Evolutionary conservation across 1,284 basidiomycete species (phyloP).

Genomic region (Marasmius fiardii): DNA sequence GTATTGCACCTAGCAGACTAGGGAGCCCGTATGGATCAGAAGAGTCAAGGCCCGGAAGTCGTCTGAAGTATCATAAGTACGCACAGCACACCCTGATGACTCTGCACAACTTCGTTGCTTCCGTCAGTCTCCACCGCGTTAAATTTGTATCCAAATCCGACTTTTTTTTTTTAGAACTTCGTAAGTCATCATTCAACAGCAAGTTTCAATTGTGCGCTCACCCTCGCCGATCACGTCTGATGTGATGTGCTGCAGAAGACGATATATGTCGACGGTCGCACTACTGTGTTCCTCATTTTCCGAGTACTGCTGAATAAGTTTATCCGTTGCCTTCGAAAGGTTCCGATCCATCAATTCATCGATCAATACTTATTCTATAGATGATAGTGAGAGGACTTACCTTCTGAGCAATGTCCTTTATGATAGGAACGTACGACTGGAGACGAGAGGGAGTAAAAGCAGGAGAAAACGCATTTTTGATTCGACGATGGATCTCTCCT

Average conservation of each 20-base stretch:
- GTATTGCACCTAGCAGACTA: too few relatives aligned
- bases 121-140: neutral
- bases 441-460: neutral
- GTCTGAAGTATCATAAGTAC: too few relatives aligned
- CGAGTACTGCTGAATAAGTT: neutral
- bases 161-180: neutral
- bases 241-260: neutral
- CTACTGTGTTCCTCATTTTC: neutral
- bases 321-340: neutral
- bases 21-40: too few relatives aligned
- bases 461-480: neutral
- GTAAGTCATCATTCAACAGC: neutral
- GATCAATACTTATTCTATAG: too few relatives aligned
- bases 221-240: neutral
- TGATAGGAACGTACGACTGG: neutral
- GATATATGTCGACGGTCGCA: neutral
- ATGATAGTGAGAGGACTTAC: neutral
- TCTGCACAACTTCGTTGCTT: neutral
- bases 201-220: neutral
- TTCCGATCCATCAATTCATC: too few relatives aligned
- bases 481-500: neutral
- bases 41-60: too few relatives aligned
- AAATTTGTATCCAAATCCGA: neutral
- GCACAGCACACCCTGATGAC: neutral
- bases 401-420: neutral